Percentiles rank a stretch among this genome's conserved stretches.
Conservation (phyloP, 2,329 filamentous ascomycete genomes). For the Apiospora koreana region DNA sequence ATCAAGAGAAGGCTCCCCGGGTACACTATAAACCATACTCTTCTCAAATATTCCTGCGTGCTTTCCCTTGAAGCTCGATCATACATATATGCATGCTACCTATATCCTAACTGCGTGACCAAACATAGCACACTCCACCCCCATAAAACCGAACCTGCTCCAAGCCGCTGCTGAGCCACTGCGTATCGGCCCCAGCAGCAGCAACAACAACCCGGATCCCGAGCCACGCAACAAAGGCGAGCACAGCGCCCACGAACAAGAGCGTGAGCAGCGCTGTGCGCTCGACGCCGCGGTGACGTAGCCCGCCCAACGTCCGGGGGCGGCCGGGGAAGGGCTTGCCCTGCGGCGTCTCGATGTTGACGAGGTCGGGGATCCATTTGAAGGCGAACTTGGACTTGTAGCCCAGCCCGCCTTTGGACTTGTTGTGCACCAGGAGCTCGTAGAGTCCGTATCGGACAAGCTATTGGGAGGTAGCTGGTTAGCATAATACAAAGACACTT, state of each 20-base stretch:
- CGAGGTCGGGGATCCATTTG: conserved; percentile 62
- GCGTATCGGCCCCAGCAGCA: not conserved
- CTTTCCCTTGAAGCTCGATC: not conserved
- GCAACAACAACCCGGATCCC: not conserved
- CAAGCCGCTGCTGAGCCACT: not conserved
- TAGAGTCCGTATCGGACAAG: conserved; percentile 58
- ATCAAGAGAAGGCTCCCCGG: not conserved
- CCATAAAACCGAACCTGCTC: not conserved
- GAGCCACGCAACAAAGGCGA: conserved; percentile 6
- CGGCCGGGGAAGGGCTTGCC: conserved; percentile 25
- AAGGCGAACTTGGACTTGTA: conserved; percentile 67
- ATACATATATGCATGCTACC: not conserved
- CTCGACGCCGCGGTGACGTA: conserved; percentile 34
- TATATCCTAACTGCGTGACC: not conserved
- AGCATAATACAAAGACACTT: not conserved
- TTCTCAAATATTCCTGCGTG: not conserved
- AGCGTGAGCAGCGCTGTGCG: conserved; percentile 26
- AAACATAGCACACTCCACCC: not conserved
- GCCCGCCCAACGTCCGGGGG: conserved; percentile 27
- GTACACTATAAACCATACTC: not conserved
- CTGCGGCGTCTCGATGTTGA: conserved; percentile 36
- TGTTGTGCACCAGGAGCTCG: conserved; percentile 62
- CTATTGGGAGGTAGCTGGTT: conserved; percentile 17
- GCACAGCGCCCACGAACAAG: conserved; percentile 18
- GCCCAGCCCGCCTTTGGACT: conserved; percentile 59